phyloP scores from a whole-genome alignment of 108 stramenopile species.

The Stephanodiscus triporus region DNA sequence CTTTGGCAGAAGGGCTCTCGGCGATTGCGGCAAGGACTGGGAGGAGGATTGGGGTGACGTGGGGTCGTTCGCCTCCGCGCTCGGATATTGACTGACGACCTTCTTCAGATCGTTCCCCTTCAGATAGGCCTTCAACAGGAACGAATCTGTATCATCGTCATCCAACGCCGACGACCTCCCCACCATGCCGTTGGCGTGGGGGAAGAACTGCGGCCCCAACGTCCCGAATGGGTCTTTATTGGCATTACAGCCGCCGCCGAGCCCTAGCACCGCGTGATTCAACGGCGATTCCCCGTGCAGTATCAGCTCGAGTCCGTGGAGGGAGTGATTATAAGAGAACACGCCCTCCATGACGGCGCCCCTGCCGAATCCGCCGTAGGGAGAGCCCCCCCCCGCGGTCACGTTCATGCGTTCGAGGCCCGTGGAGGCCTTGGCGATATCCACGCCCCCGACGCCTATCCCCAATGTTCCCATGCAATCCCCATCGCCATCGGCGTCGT shows the following conservation, averaged over 20 bases:
- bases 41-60: background rate
- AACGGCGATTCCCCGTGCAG: constrained; percentile 45
- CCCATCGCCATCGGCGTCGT: background rate
- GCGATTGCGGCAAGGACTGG: constrained; percentile 10
- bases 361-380: background rate
- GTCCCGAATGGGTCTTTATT: constrained; percentile 44
- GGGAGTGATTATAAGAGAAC: constrained; percentile 46
- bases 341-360: constrained; percentile 22
- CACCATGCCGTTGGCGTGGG: constrained; percentile 89
- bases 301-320: constrained; percentile 44
- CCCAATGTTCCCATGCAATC: constrained; percentile 29
- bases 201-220: constrained; percentile 87
- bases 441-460: constrained; percentile 41
- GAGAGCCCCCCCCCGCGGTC: background rate
- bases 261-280: constrained; percentile 17
- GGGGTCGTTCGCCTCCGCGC: background rate
- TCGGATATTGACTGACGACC: background rate
- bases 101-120: constrained; percentile 4
- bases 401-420: constrained; percentile 25
- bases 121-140: constrained; percentile 37
- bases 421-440: constrained; percentile 41
- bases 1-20: constrained; percentile 38
- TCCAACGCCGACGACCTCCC: constrained; percentile 46
- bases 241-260: constrained; percentile 35
- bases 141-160: constrained; percentile 47